Evolutionary conservation across 2,329 filamentous ascomycete species (phyloP), one percentile per base, ranked within the genome.

Genomic region (Alternaria metachromatica): DNA sequence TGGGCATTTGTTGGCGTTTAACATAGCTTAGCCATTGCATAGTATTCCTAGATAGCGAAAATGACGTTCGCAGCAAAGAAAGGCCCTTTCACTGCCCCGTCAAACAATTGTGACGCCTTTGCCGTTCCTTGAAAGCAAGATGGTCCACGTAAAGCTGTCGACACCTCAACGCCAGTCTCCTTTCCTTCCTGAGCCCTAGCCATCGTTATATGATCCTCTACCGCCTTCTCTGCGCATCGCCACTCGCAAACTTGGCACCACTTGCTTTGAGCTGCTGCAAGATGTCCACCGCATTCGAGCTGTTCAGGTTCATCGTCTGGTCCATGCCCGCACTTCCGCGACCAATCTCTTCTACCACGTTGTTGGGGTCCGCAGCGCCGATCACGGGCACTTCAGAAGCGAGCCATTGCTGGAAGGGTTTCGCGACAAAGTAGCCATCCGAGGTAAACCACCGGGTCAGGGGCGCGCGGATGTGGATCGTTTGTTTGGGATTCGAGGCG

Each of bases 361-460:
- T 85, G 62, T 81, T 81, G 25, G 89, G 86, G 72, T 95, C 92
- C 30, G 85, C 85, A 70, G 84, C 85, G 55, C 89, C 92, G 65
- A 95, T 86, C 30, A 87, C 76, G 1, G 89, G 87, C 4, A 95
- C 84, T 44, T 86, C 85, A n/a, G 86, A 86, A 11, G 91, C 92
- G 51, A 96, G 83, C 82, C 92, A 88, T 76, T 89, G 87, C 85
- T 96, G 92, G 81, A 96, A 94, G 6, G 92, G 92, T 69, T 87
- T 84, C 9, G 88, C 87, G 49, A 94, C 87, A 77, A 96, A 94
- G 78, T 86, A 87, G 54, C 93, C 93, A 79, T 96, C 91, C 72
- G 81, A 72, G 2, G 83, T 84, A 71, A 95, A 96, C 91, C 92
- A 96, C 57, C 87, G 84, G 33, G 87, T 87, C 78, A 96, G 95